These are phyloP conservation scores for Erodium chrysanthum DNA, from an alignment of 441 rosid genomes.

Conservation along the genomic window DNA sequence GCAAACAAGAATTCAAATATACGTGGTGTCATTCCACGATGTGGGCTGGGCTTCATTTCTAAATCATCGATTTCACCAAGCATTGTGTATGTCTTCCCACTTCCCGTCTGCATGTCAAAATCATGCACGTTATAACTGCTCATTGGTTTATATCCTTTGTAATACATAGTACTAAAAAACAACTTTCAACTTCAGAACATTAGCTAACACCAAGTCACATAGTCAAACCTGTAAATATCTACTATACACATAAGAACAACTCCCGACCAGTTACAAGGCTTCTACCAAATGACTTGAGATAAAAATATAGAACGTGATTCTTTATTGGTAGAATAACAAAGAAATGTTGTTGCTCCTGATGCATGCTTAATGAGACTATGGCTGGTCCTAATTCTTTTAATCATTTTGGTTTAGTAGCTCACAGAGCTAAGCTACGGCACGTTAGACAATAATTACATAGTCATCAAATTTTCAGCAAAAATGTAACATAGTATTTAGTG, in stretches of 20 bases:
- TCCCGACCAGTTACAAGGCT: background rate
- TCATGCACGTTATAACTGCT: background rate
- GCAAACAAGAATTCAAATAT: conserved; percentile 98
- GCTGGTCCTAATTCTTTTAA: background rate
- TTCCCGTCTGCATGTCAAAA: conserved; percentile 68
- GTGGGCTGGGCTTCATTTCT: conserved; percentile 70
- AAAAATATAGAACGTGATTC: background rate
- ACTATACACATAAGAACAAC: background rate
- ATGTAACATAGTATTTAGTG: background rate
- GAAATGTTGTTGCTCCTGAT: too few species aligned
- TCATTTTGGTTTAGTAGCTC: background rate
- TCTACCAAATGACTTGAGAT: background rate
- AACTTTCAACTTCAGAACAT: background rate
- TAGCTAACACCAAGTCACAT: background rate
- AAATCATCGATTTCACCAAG: conserved; percentile 80
- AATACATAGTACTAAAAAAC: conserved; percentile 11
- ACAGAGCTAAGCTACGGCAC: background rate
- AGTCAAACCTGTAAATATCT: background rate
- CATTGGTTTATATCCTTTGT: conserved; percentile 1
- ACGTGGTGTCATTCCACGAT: conserved; percentile 95
- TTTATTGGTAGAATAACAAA: too few species aligned
- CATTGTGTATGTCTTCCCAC: conserved; percentile 96
- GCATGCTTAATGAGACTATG: too few species aligned
- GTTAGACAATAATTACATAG: background rate
- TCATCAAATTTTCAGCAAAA: background rate